Percentiles rank a stretch among this genome's conserved stretches.
These are phyloP conservation scores for Penicillium italicum DNA, from an alignment of 2,329 filamentous ascomycete genomes.

Conservation along the genomic window DNA sequence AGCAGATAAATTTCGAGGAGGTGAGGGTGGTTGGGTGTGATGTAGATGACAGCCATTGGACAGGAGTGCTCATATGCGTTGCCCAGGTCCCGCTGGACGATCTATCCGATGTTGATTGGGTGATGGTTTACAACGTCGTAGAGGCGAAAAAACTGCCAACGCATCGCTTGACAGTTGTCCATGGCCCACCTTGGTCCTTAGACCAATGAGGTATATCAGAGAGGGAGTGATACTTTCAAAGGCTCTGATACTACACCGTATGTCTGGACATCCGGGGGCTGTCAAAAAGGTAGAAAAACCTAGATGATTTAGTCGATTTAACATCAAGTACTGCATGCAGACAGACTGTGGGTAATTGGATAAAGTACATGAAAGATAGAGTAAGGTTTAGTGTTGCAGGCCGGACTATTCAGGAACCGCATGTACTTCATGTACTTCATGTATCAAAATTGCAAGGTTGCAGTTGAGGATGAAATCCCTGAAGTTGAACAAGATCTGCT, in stretches of 20 bases:
- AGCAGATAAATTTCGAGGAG: not conserved
- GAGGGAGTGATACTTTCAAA: not conserved
- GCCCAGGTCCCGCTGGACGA: not conserved
- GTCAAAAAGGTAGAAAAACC: not conserved
- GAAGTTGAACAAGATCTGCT: not conserved
- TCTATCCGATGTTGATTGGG: constrained; percentile 8
- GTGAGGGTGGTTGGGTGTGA: not conserved
- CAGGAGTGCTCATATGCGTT: not conserved
- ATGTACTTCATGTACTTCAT: not conserved
- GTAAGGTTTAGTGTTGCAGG: constrained; percentile 5
- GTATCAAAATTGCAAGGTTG: not conserved
- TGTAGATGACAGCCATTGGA: not conserved
- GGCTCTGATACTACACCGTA: not conserved
- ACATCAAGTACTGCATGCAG: not conserved
- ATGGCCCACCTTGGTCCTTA: not conserved
- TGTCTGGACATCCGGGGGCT: not conserved
- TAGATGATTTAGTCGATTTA: not conserved
- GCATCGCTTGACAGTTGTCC: constrained; percentile 11
- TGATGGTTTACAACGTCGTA: not conserved
- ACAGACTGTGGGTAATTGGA: not conserved
- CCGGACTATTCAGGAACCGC: not conserved
- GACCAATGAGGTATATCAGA: not conserved
- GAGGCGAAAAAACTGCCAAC: constrained; percentile 8
- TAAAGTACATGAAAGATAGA: not conserved
- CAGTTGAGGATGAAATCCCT: not conserved